Evolutionary conservation across 2,329 filamentous ascomycete genomes (phyloP).

Genomic region (Fusarium sp.): DNA sequence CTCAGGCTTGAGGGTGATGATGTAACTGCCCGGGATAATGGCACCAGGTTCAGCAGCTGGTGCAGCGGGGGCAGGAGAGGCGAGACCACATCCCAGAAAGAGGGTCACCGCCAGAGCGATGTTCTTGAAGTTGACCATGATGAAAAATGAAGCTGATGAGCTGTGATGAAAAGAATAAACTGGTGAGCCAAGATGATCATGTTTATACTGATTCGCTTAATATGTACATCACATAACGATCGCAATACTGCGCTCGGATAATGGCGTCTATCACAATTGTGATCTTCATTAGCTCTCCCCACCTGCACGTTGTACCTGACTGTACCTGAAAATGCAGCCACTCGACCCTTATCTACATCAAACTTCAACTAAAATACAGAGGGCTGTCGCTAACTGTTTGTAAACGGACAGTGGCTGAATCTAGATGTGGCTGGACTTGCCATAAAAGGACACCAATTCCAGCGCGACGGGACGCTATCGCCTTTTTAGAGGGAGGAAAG

Average conservation of each 20-base stretch:
- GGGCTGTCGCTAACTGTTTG: neutral
- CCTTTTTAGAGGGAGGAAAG: neutral
- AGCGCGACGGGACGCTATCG: neutral
- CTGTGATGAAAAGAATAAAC: neutral
- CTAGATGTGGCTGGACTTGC: neutral
- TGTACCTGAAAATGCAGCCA: neutral
- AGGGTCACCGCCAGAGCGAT: neutral
- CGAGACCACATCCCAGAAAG: conserved; percentile 14
- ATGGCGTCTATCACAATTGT: neutral
- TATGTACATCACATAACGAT: neutral
- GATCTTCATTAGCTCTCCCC: conserved; percentile 6
- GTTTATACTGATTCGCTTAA: neutral
- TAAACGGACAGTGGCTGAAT: neutral
- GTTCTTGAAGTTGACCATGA: conserved; percentile 13
- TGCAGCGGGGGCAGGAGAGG: conserved; percentile 2
- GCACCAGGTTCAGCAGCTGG: neutral
- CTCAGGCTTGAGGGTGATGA: conserved; percentile 66
- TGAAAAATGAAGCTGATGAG: neutral
- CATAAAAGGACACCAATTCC: neutral
- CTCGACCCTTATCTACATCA: neutral
- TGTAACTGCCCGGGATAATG: conserved; percentile 59
- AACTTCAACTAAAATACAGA: neutral
- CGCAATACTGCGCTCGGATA: neutral
- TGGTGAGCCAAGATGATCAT: neutral
- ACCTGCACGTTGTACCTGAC: neutral